These are phyloP conservation scores for Farysia itapuensis DNA, from an alignment of 1,284 basidiomycete species.

Conservation along the genomic window DNA sequence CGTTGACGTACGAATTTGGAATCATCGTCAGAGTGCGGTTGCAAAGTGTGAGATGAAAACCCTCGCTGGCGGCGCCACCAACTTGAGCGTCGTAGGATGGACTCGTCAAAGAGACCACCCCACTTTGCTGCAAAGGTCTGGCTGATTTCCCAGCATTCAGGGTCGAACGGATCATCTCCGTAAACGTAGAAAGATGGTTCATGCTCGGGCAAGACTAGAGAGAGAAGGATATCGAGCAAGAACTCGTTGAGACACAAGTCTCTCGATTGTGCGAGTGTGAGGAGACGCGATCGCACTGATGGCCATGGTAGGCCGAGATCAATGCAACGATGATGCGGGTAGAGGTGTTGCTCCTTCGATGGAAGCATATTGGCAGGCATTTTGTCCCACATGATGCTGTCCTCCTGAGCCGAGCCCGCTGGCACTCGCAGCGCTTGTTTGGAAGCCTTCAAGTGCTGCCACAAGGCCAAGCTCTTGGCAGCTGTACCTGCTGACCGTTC, in stretches of 20 bases:
- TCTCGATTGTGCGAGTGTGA: slow-evolving; percentile 17
- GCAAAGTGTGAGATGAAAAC: slow-evolving; percentile 1
- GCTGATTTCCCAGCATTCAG: slow-evolving; percentile 38
- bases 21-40: too few relatives aligned
- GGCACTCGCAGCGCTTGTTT: too few relatives aligned
- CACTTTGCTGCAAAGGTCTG: slow-evolving; percentile 28
- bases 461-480: too few relatives aligned
- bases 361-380: slow-evolving; percentile 21
- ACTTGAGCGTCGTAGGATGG: slow-evolving; percentile 24
- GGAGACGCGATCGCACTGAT: slow-evolving; percentile 22
- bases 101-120: slow-evolving; percentile 38
- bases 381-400: too few relatives aligned
- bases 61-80: slow-evolving; percentile 44
- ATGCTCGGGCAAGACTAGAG: slow-evolving; percentile 10
- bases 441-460: too few relatives aligned
- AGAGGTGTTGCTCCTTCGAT: slow-evolving; percentile 19
- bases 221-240: slow-evolving; percentile 21
- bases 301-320: slow-evolving; percentile 40
- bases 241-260: slow-evolving; percentile 33
- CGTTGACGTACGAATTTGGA: slow-evolving; percentile 11
- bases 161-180: slow-evolving; percentile 35
- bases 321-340: slow-evolving; percentile 31
- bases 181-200: slow-evolving; percentile 23
- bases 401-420: too few relatives aligned
- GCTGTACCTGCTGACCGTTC: too few relatives aligned